Conservation (phyloP, 169 alveolate genomes). For the Blepharisma undulans region DNA sequence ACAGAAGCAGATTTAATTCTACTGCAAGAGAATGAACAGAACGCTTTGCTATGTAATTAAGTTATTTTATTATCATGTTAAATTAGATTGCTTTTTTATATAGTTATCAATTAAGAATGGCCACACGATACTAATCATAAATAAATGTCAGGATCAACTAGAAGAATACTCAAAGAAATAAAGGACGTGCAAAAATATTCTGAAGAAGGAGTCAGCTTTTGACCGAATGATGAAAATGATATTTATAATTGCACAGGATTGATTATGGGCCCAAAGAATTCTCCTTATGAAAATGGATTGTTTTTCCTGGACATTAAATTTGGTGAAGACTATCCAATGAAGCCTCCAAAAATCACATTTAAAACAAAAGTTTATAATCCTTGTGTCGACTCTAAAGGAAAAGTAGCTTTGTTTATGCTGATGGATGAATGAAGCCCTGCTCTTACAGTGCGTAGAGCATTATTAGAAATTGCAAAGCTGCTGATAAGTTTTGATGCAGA, state of each 20-base stretch:
- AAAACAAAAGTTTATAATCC: conserved; percentile 49
- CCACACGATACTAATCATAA: neutral
- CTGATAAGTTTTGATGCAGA: conserved; percentile 88
- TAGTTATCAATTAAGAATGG: too few species aligned
- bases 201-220: too few species aligned
- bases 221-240: neutral
- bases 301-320: conserved; percentile 38
- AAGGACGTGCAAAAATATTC: too few species aligned
- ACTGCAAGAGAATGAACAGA: conserved; percentile 99
- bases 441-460: conserved; percentile 96
- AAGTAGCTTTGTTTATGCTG: conserved; percentile 96
- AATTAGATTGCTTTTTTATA: too few species aligned
- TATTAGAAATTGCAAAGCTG: conserved; percentile 95
- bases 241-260: neutral
- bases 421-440: conserved; percentile 99
- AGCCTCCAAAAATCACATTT: conserved; percentile 48
- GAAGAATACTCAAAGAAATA: too few species aligned
- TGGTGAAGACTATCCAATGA: conserved; percentile 56
- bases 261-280: conserved; percentile 25
- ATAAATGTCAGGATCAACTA: too few species aligned
- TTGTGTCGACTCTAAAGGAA: conserved; percentile 85
- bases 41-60: conserved; percentile 89
- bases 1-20: conserved; percentile 92
- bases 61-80: too few species aligned
- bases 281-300: conserved; percentile 51